Conservation (phyloP, 2,329 filamentous ascomycete species). For the Cladosporium sp. region DNA sequence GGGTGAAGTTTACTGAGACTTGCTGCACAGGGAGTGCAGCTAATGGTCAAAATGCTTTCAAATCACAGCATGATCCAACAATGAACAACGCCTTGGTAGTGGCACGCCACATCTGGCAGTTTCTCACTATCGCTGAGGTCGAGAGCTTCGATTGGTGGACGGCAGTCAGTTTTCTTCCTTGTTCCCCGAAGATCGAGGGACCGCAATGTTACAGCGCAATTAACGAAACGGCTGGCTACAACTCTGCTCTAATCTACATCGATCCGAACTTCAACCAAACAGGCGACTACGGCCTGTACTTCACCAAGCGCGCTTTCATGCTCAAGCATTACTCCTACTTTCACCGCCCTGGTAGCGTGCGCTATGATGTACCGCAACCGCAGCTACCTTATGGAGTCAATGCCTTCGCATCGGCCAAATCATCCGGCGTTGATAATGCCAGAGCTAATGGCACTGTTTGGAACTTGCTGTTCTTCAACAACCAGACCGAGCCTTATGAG, state of each 20-base stretch:
- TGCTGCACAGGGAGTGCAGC: constrained; percentile 15
- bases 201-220: constrained; percentile 14
- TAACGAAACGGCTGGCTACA: constrained; percentile 18
- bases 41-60: constrained; percentile 13
- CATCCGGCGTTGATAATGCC: not conserved
- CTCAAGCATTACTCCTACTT: constrained; percentile 17
- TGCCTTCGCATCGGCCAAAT: constrained; percentile 12
- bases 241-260: constrained; percentile 16
- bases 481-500: constrained; percentile 11
- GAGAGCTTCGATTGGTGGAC: constrained; percentile 19
- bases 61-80: constrained; percentile 16
- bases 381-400: constrained; percentile 15
- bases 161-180: constrained; percentile 15
- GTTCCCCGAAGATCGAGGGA: constrained; percentile 15
- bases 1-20: constrained; percentile 17
- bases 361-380: constrained; percentile 12
- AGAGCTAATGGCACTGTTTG: not conserved
- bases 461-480: constrained; percentile 18
- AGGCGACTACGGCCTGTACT: constrained; percentile 15
- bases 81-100: constrained; percentile 18
- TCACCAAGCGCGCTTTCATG: constrained; percentile 17
- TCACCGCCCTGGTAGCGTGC: constrained; percentile 15
- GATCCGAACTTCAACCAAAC: constrained; percentile 17
- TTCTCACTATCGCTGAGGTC: constrained; percentile 16
- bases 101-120: constrained; percentile 17